A percentile compares a stretch with the other conserved stretches of the same genome.
Conservation (phyloP, 345 rosid species). For the Sisymbrium altissimum region DNA sequence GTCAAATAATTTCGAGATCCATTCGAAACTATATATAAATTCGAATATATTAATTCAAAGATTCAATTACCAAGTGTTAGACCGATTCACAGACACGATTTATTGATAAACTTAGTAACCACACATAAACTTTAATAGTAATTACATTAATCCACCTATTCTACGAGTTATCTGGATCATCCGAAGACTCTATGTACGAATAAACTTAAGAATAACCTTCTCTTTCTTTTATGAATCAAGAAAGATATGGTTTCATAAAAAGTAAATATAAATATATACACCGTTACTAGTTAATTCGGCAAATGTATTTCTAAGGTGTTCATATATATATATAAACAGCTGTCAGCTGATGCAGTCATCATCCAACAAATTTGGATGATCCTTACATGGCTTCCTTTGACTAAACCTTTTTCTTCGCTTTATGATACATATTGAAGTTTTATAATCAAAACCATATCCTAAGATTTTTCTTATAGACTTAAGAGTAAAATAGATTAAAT, state of each 20-base stretch:
- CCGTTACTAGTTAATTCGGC: neutral
- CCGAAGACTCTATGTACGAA: neutral
- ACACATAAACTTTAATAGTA: neutral
- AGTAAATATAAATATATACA: neutral
- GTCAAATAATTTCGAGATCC: no score
- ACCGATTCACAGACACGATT: neutral
- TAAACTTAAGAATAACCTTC: neutral
- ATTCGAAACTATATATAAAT: no score
- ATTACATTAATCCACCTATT: neutral
- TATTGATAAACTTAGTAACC: no score
- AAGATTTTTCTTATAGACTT: neutral
- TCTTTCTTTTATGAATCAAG: neutral
- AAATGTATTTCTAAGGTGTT: neutral
- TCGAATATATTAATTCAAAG: no score
- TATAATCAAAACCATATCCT: neutral
- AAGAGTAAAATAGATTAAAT: neutral
- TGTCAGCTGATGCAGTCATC: constrained; percentile 30
- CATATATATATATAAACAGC: constrained; percentile 19
- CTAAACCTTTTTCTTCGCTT: constrained; percentile 7
- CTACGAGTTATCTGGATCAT: neutral
- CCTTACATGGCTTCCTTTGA: constrained; percentile 22
- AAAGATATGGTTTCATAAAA: neutral
- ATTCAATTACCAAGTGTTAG: no score
- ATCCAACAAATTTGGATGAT: constrained; percentile 32
- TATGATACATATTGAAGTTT: neutral